Base-by-base conservation (phyloP, 495 filamentous ascomycete species). In the Acidiella bohemica region DNA sequence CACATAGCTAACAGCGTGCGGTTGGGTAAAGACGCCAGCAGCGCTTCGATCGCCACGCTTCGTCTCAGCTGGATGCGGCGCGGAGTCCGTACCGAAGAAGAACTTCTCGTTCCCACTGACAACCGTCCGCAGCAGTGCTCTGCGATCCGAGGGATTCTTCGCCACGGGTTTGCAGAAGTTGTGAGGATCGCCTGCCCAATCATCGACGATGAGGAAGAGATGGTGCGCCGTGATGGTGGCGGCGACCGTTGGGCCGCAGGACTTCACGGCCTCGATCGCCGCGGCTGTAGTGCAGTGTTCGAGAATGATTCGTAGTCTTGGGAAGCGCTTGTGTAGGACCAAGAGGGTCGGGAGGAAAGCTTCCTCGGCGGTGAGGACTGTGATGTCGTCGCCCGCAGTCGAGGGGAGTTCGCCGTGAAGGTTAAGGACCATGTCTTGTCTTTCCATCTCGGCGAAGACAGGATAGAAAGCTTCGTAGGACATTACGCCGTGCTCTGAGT, bases 11-110 rank as follows among this genome's bases (percentile, higher is more conserved):
- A 82, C 75, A n/a, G 75, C 76, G 53, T 76, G 83, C n/a, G 82
- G 80, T 58, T 94, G 86, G 6, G 86, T 93, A 63, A 92, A 94
- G 5, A 88, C 79, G 18, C 88, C 86, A 4, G 82, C 84, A 4
- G 84, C 81, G n/a, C 67, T 60, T 60, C 71, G 80, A 38, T 54
- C 56, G 17, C 69, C 74, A 41, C 75, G 70, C 66, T 93, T 94
- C 35, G 79, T 73, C 11, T 60, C 56, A 11, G 78, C 70, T 7
- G 78, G 76, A 62, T 95, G 87, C 17, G 88, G 87, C 22, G 80
- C 80, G 31, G 70, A 74, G 54, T 84, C 79, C 22, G 66, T 76
- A 30, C 68, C 67, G n/a, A 93, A 73, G 68, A 93, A 93, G 65
- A 93, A 93, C 54, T 85, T 86, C 3, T 73, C 66, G 45, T 79